Percentiles rank a stretch among this genome's conserved stretches.
phyloP scores from a whole-genome alignment of 768 basidiomycete species.

The Termitomyces sp. region DNA sequence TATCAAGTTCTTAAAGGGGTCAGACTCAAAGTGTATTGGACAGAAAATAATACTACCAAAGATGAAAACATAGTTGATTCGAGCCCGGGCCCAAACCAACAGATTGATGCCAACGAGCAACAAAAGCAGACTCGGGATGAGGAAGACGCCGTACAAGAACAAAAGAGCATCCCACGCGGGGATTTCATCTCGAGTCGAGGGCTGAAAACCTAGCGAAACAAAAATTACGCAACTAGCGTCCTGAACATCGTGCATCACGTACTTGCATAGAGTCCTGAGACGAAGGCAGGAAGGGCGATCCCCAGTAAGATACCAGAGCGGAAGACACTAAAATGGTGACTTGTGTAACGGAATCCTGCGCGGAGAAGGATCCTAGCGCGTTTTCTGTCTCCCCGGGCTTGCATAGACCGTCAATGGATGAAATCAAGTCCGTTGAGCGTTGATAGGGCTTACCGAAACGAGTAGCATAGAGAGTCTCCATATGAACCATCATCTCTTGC shows the following conservation, averaged over 20 bases:
- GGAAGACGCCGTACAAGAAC: conserved; percentile 69
- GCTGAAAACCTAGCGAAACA: conserved; percentile 42
- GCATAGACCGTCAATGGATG: neutral
- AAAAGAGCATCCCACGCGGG: conserved; percentile 72
- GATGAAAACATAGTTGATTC: conserved; percentile 94
- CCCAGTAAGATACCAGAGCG: conserved; percentile 72
- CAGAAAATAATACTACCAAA: conserved; percentile 49
- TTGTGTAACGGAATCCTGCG: conserved; percentile 40
- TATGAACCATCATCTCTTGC: conserved; percentile 61
- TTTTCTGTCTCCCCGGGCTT: conserved; percentile 70
- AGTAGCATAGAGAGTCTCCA: conserved; percentile 71
- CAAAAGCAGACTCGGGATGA: conserved; percentile 70
- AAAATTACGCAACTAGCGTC: neutral
- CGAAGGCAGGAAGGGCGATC: conserved; percentile 61
- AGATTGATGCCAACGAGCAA: conserved; percentile 82
- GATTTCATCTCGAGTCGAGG: conserved; percentile 43
- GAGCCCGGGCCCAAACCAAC: conserved; percentile 62
- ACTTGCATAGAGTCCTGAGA: conserved; percentile 62
- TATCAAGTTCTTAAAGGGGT: conserved; percentile 52
- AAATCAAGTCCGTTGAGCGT: neutral
- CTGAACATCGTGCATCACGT: conserved; percentile 6
- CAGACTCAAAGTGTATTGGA: neutral
- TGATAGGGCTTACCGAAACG: conserved; percentile 54
- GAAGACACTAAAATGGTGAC: conserved; percentile 68
- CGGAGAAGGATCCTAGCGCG: conserved; percentile 66